Conservation (phyloP, 805 yeast species). For the Candida insectorum region DNA sequence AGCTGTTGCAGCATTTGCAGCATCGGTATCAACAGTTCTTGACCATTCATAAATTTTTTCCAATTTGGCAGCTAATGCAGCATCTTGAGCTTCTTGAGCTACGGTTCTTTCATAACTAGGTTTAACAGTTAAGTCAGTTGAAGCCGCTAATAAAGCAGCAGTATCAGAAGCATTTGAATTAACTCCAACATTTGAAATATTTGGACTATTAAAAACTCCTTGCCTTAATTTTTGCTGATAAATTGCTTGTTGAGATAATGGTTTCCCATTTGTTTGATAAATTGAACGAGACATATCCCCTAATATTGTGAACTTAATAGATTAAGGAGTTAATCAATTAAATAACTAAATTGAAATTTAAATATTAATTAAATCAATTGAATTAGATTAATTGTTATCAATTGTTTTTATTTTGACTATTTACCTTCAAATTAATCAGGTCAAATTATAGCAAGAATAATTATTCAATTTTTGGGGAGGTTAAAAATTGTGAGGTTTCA, state of each 20-base stretch:
- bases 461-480: background rate
- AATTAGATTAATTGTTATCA: too few species aligned
- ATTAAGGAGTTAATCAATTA: background rate
- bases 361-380: too few species aligned
- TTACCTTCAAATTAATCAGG: too few species aligned
- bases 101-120: conserved; percentile 61
- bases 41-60: conserved; percentile 49
- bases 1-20: conserved; percentile 48
- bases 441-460: too few species aligned
- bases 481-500: background rate
- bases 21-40: conserved; percentile 44
- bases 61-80: conserved; percentile 48
- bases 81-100: conserved; percentile 61
- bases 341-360: too few species aligned
- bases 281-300: conserved; percentile 42
- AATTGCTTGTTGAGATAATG: conserved; percentile 69
- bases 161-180: conserved; percentile 66
- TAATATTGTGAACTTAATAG: too few species aligned
- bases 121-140: conserved; percentile 58
- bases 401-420: too few species aligned
- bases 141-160: conserved; percentile 74
- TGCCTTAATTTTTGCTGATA: conserved; percentile 71
- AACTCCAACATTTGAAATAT: conserved; percentile 56
- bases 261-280: conserved; percentile 68
- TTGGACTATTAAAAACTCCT: conserved; percentile 56